phyloP scores from a whole-genome alignment of 2,329 filamentous ascomycete species.

The Talaromyces pinophilus region DNA sequence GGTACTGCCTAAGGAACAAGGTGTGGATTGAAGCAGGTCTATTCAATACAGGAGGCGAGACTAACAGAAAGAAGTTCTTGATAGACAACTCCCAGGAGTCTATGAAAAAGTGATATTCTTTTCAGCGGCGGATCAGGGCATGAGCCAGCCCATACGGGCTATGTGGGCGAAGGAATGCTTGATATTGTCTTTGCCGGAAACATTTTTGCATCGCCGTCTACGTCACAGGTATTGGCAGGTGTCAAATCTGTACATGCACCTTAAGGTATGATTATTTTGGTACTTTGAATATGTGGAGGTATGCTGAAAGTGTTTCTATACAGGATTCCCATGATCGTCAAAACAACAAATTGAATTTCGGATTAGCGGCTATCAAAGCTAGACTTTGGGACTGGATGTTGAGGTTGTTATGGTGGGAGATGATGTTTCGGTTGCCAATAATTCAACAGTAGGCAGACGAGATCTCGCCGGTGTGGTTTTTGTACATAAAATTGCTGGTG shows the following conservation, averaged over 20 bases:
- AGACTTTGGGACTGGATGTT: not conserved
- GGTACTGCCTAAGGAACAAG: not conserved
- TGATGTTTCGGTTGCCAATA: not conserved
- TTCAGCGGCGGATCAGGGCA: constrained; percentile 14
- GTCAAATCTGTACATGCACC: not conserved
- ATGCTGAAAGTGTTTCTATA: not conserved
- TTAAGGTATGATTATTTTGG: not conserved
- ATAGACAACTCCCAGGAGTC: not conserved
- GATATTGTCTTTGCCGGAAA: constrained; percentile 7
- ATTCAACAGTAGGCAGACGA: not conserved
- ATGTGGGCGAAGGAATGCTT: constrained; percentile 17
- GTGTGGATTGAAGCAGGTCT: not conserved
- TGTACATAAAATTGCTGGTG: not conserved
- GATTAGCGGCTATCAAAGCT: constrained; percentile 11
- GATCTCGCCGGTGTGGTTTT: not conserved
- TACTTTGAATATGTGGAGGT: not conserved
- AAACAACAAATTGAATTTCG: constrained; percentile 19
- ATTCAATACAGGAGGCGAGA: no score
- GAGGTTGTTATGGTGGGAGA: not conserved
- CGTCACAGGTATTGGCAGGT: not conserved
- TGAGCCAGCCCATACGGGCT: constrained; percentile 18
- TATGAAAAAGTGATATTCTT: not conserved
- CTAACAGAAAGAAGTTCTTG: not conserved
- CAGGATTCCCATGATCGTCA: constrained; percentile 16
- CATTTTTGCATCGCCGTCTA: constrained; percentile 14